Evolutionary conservation across 345 rosid genomes (phyloP).

Genomic region (Eucalyptus tenuipes): DNA sequence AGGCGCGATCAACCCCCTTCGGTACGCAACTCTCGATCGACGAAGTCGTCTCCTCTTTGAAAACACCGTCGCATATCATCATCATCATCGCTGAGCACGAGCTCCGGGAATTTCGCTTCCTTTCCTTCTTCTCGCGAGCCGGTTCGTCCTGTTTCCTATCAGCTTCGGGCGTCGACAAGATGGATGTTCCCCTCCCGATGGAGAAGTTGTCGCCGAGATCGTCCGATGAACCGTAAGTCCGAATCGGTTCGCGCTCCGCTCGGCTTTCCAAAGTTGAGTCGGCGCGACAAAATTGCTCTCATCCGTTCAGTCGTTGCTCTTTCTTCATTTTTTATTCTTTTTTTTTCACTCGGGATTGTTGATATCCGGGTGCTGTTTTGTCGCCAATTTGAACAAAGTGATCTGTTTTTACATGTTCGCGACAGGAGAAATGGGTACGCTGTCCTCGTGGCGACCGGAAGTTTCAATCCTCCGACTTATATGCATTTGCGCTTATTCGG

Average conservation of each 20-base stretch:
- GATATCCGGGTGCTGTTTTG: neutral
- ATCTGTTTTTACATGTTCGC: neutral
- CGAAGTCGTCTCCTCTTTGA: neutral
- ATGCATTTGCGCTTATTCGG: conserved; percentile 97
- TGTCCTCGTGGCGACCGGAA: conserved; percentile 74
- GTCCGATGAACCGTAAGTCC: neutral
- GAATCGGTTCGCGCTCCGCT: neutral
- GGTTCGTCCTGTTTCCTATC: neutral
- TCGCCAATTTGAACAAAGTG: neutral
- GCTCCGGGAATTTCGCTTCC: neutral
- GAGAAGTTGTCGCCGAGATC: conserved; percentile 36
- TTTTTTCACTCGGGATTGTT: neutral
- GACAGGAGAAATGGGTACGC: conserved; percentile 33
- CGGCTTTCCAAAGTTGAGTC: neutral
- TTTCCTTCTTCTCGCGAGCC: neutral
- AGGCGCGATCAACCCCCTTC: neutral
- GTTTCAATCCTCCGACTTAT: conserved; percentile 95
- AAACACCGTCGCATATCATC: neutral
- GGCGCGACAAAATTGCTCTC: neutral
- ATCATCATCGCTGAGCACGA: neutral
- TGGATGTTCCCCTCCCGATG: conserved; percentile 56
- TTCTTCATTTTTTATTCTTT: neutral
- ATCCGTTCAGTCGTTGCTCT: neutral
- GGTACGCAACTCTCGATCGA: neutral
- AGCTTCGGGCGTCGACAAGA: neutral